A percentile compares a stretch with the other conserved stretches of the same genome.
Evolutionary conservation across 2,329 filamentous ascomycete genomes (phyloP).

Genomic region (Parastagonospora avenae): DNA sequence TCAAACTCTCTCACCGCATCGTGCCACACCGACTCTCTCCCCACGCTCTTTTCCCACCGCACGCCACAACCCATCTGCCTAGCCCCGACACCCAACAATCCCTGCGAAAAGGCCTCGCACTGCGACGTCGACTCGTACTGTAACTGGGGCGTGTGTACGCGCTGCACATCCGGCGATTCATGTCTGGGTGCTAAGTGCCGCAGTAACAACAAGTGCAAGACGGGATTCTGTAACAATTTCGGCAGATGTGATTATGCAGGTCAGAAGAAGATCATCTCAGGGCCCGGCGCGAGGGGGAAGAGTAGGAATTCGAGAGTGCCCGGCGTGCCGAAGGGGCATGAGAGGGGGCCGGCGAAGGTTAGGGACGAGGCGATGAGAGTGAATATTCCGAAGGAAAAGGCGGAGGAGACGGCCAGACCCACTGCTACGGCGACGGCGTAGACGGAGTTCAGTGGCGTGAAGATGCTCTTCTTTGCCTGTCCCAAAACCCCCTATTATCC

Average conservation of each 20-base stretch:
- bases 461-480: too few relatives aligned
- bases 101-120: constrained; percentile 29
- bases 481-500: too few relatives aligned
- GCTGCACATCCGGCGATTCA: constrained; percentile 19
- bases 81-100: constrained; percentile 18
- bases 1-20: constrained; percentile 18
- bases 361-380: constrained; percentile 37
- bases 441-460: not conserved
- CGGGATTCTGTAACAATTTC: constrained; percentile 37
- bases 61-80: not conserved
- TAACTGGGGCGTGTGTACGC: constrained; percentile 33
- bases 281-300: constrained; percentile 24
- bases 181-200: constrained; percentile 35
- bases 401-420: constrained; percentile 24
- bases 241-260: constrained; percentile 37
- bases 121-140: constrained; percentile 36
- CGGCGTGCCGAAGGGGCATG: constrained; percentile 26
- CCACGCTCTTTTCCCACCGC: constrained; percentile 14
- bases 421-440: not conserved
- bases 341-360: constrained; percentile 37
- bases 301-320: constrained; percentile 21
- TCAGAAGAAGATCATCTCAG: constrained; percentile 23
- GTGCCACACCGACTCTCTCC: constrained; percentile 24
- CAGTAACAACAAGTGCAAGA: constrained; percentile 38
- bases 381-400: constrained; percentile 29